These are phyloP conservation scores for Penstemon newberryi DNA, from an alignment of 257 asterid species.

Conservation along the genomic window DNA sequence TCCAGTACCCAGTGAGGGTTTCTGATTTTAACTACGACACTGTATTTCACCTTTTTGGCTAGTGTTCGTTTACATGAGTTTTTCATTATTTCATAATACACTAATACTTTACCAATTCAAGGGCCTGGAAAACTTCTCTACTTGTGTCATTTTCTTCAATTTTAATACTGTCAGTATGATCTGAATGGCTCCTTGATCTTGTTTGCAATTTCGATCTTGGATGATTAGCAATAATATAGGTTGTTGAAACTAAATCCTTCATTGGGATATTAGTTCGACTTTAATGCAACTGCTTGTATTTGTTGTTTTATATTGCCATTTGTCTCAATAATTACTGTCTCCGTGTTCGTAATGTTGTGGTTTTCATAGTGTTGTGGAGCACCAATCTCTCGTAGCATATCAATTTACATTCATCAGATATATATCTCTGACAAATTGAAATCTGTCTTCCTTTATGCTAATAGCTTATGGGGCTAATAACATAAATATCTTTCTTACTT, in stretches of 20 bases:
- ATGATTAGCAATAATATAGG: not conserved
- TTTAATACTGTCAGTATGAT: too few relatives aligned
- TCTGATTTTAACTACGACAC: not conserved
- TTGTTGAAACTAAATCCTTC: not conserved
- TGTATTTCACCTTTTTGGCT: too few relatives aligned
- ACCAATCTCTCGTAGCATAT: not conserved
- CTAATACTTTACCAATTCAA: too few relatives aligned
- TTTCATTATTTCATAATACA: too few relatives aligned
- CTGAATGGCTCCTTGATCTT: too few relatives aligned
- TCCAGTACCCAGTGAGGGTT: not conserved
- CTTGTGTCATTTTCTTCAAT: too few relatives aligned
- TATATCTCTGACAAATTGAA: not conserved
- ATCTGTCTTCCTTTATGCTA: too few relatives aligned
- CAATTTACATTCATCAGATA: not conserved
- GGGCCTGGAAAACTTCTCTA: too few relatives aligned
- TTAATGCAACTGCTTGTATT: not conserved
- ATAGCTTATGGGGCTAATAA: slow-evolving; percentile 12
- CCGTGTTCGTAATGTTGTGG: too few relatives aligned
- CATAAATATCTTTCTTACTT: not conserved
- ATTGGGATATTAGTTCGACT: not conserved
- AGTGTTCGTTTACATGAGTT: too few relatives aligned
- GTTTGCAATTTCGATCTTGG: too few relatives aligned
- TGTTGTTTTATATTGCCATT: not conserved
- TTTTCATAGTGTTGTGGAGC: not conserved
- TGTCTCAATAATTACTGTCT: not conserved